phyloP scores from a whole-genome alignment of 1,139 yeast genomes.

The Blastobotrys apis region DNA sequence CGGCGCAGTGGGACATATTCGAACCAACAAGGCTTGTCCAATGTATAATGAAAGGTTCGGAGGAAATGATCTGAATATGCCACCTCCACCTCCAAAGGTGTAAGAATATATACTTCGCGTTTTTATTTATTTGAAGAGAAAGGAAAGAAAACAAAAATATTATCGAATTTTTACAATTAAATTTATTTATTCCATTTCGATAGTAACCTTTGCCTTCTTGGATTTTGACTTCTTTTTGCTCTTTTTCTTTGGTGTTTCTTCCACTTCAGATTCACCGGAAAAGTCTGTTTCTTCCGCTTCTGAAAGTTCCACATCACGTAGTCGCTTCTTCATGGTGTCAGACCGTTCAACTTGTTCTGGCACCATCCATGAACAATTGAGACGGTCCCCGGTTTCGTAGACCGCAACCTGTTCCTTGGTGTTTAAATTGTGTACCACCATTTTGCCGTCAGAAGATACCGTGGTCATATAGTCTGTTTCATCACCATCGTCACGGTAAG shows the following conservation, averaged over 20 bases:
- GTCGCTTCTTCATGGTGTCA: constrained; percentile 66
- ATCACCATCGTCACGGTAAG: constrained; percentile 45
- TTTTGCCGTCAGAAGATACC: constrained; percentile 88
- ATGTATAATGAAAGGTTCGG: constrained; percentile 49
- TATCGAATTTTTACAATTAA: not conserved
- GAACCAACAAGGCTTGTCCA: constrained; percentile 90
- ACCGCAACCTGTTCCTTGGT: constrained; percentile 79
- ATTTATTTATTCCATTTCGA: constrained; percentile 18
- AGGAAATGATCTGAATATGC: constrained; percentile 13
- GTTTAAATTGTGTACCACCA: constrained; percentile 83
- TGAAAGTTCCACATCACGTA: constrained; percentile 29
- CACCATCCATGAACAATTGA: constrained; percentile 78
- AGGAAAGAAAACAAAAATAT: not conserved
- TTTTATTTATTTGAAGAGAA: not conserved
- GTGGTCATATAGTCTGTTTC: constrained; percentile 54
- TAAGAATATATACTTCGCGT: not conserved
- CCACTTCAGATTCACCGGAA: constrained; percentile 29
- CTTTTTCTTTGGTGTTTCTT: constrained; percentile 39
- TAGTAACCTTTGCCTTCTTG: constrained; percentile 24
- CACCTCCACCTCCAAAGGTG: constrained; percentile 9
- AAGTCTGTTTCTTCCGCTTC: constrained; percentile 52
- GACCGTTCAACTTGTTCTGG: constrained; percentile 74
- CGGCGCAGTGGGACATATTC: constrained; percentile 92
- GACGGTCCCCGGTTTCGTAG: constrained; percentile 87
- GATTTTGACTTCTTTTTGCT: constrained; percentile 43